These are phyloP conservation scores for Globisporangium camurandrum DNA, from an alignment of 352 stramenopile genomes.

Conservation along the genomic window DNA sequence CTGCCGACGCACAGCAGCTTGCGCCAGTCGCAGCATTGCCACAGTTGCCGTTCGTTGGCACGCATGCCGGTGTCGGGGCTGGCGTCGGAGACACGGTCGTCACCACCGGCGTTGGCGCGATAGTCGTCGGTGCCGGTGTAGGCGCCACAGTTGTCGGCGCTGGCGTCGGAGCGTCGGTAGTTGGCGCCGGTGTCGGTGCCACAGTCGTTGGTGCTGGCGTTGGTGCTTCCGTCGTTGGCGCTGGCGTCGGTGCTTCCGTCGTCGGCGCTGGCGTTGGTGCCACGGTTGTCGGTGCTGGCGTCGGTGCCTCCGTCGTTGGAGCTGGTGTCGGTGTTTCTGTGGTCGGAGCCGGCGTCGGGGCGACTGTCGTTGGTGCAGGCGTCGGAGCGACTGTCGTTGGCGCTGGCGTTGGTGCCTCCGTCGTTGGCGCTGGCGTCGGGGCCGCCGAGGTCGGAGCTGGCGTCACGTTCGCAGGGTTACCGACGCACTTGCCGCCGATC, in stretches of 20 bases:
- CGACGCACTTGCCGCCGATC: constrained; percentile 10
- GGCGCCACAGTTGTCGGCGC: background rate
- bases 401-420: background rate
- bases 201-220: background rate
- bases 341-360: background rate
- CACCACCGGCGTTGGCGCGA: background rate
- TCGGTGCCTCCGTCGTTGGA: background rate
- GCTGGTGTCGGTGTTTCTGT: background rate
- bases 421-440: background rate
- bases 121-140: background rate
- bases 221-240: background rate
- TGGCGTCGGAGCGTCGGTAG: background rate
- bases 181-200: background rate
- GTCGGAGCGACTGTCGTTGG: background rate
- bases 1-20: constrained; percentile 3
- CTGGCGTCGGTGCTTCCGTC: background rate
- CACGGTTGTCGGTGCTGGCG: background rate
- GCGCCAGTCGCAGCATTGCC: constrained; percentile 1
- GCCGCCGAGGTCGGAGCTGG: background rate
- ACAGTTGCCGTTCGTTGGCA: background rate
- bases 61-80: background rate
- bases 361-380: background rate
- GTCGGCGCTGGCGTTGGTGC: background rate
- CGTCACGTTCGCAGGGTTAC: constrained; percentile 7
- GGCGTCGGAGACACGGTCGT: background rate